phyloP scores from a whole-genome alignment of 2,329 filamentous ascomycete species.

The Akanthomyces muscarius region DNA sequence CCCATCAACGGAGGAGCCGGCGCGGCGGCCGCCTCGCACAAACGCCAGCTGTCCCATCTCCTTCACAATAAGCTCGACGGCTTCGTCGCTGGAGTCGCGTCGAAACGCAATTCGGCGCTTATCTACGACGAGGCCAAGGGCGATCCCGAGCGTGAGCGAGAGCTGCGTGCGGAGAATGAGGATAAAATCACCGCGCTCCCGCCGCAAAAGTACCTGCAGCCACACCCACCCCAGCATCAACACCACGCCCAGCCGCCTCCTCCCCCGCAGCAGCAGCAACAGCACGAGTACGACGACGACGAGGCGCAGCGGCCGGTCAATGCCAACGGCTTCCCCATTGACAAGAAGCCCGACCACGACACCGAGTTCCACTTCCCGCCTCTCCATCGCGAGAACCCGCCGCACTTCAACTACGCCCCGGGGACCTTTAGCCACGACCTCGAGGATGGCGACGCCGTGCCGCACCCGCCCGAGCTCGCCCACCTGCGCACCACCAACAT shows the following conservation, averaged over 20 bases:
- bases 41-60: conserved; percentile 64
- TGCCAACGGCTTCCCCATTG: conserved; percentile 43
- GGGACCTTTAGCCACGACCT: conserved; percentile 35
- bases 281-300: conserved; percentile 40
- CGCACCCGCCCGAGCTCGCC: conserved; percentile 50
- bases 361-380: conserved; percentile 57
- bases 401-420: conserved; percentile 58
- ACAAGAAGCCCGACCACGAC: conserved; percentile 36
- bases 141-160: conserved; percentile 72
- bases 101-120: conserved; percentile 78
- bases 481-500: conserved; percentile 50
- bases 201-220: conserved; percentile 58
- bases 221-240: conserved; percentile 31
- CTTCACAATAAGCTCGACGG: conserved; percentile 86
- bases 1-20: conserved; percentile 30
- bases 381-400: conserved; percentile 44
- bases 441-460: conserved; percentile 16
- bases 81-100: conserved; percentile 80
- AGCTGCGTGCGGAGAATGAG: conserved; percentile 76
- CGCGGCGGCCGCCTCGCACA: conserved; percentile 16
- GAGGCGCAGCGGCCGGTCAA: conserved; percentile 49
- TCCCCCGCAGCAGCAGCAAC: conserved; percentile 20
- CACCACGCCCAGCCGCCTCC: conserved; percentile 24
- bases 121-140: conserved; percentile 79
- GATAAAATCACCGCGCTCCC: conserved; percentile 81